Evolutionary conservation across 495 filamentous ascomycete genomes (phyloP).

Genomic region (Neurospora discreta): DNA sequence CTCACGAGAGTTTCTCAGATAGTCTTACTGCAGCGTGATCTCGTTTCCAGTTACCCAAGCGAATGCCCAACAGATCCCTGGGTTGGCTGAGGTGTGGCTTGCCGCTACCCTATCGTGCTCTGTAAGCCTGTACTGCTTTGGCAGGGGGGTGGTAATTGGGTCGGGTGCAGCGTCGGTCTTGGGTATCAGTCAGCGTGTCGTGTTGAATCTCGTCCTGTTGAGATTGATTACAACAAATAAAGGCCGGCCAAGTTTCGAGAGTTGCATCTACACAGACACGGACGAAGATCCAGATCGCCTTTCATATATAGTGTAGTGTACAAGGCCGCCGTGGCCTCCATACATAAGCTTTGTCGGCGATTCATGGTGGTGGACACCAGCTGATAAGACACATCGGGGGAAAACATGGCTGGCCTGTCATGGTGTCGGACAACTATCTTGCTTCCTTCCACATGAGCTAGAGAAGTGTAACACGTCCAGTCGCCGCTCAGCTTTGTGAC

Average conservation of each 20-base stretch:
- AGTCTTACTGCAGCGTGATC: background rate
- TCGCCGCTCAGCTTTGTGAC: background rate
- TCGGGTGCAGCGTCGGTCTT: background rate
- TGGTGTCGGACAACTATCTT: background rate
- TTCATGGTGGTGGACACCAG: background rate
- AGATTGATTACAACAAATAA: background rate
- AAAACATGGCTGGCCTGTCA: background rate
- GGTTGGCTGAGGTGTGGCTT: background rate
- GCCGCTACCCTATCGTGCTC: background rate
- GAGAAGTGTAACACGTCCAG: background rate
- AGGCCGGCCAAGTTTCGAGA: background rate
- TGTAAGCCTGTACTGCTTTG: background rate
- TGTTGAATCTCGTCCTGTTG: background rate
- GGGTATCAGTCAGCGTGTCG: background rate
- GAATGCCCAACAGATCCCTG: background rate
- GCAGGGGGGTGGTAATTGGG: background rate
- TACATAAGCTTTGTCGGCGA: background rate
- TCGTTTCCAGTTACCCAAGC: background rate
- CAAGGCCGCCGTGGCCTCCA: background rate
- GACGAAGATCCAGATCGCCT: background rate
- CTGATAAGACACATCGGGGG: background rate
- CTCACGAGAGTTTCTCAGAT: background rate
- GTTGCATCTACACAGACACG: background rate
- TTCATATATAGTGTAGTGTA: too few relatives aligned
- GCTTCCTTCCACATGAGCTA: background rate